Percentiles rank a stretch among this genome's conserved stretches.
phyloP scores from a whole-genome alignment of 345 rosid genomes.

The Luvunga scandens region DNA sequence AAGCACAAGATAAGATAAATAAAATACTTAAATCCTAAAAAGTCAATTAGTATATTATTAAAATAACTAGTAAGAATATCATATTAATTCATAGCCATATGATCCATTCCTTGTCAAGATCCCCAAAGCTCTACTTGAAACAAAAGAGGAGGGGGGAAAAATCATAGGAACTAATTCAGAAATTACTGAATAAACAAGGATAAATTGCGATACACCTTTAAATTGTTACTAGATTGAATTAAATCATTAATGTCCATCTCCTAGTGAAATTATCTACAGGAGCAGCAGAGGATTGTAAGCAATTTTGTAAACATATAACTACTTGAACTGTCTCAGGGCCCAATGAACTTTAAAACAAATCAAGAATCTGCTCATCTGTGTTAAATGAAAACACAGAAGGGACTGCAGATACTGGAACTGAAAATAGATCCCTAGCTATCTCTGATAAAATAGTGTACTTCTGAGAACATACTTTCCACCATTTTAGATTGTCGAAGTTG shows the following conservation, averaged over 20 bases:
- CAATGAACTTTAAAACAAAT: neutral
- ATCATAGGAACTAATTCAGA: neutral
- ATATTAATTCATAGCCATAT: neutral
- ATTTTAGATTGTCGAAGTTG: too few relatives aligned
- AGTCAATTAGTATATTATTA: neutral
- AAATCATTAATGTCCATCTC: too few relatives aligned
- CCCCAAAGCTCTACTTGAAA: neutral
- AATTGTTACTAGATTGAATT: neutral
- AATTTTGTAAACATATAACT: neutral
- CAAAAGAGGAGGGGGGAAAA: neutral
- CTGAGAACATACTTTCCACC: too few relatives aligned
- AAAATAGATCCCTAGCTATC: too few relatives aligned
- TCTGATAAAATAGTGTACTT: too few relatives aligned
- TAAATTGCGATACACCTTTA: neutral
- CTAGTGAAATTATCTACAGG: neutral
- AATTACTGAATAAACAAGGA: neutral
- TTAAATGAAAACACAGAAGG: neutral
- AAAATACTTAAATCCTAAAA: neutral
- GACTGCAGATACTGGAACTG: too few relatives aligned
- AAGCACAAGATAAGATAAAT: neutral
- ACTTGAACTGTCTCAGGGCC: neutral
- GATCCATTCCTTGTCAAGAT: neutral
- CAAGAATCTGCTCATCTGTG: neutral
- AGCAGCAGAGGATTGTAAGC: neutral
- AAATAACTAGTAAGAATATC: neutral